These are phyloP conservation scores for Lentinula sp. DNA, from an alignment of 768 basidiomycete genomes.

Conservation along the genomic window DNA sequence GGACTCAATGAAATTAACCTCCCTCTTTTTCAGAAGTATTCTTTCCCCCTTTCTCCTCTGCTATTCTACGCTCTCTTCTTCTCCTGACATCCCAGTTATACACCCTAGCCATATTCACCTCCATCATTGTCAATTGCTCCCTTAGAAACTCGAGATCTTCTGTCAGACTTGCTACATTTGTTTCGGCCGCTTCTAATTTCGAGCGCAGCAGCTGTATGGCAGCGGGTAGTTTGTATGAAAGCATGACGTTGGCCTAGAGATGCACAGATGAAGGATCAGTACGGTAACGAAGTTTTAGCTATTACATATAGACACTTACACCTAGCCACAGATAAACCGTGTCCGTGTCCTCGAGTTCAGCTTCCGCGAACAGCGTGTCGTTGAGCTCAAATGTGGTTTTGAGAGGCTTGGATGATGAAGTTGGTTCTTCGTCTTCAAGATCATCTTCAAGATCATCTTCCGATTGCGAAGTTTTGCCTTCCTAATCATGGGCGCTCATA, in stretches of 20 bases:
- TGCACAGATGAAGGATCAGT: not conserved
- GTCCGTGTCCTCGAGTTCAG: slow-evolving; percentile 80
- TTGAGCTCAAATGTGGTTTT: slow-evolving; percentile 92
- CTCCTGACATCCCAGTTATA: slow-evolving; percentile 96
- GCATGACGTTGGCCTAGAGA: slow-evolving; percentile 90
- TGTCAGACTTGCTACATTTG: slow-evolving; percentile 56
- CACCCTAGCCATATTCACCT: slow-evolving; percentile 89
- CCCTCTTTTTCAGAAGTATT: not conserved
- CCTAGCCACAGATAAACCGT: slow-evolving; percentile 95
- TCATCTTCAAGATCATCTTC: slow-evolving; percentile 52
- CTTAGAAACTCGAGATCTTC: slow-evolving; percentile 91
- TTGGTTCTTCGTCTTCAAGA: slow-evolving; percentile 42
- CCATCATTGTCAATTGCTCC: slow-evolving; percentile 96
- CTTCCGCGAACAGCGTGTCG: slow-evolving; percentile 92
- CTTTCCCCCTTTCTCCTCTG: not conserved
- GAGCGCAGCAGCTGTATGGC: slow-evolving; percentile 69
- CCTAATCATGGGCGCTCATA: slow-evolving; percentile 31
- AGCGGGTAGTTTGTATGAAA: slow-evolving; percentile 81
- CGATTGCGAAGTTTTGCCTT: slow-evolving; percentile 45
- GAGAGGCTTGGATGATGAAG: slow-evolving; percentile 42
- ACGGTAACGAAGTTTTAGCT: not conserved
- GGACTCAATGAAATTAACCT: not conserved
- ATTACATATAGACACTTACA: slow-evolving; percentile 38
- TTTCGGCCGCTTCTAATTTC: slow-evolving; percentile 71
- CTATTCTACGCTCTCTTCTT: slow-evolving; percentile 51